Percentiles rank a stretch among this genome's conserved stretches.
These are phyloP conservation scores for Botryotinia globosa DNA, from an alignment of 2,329 filamentous ascomycete genomes.

Conservation along the genomic window DNA sequence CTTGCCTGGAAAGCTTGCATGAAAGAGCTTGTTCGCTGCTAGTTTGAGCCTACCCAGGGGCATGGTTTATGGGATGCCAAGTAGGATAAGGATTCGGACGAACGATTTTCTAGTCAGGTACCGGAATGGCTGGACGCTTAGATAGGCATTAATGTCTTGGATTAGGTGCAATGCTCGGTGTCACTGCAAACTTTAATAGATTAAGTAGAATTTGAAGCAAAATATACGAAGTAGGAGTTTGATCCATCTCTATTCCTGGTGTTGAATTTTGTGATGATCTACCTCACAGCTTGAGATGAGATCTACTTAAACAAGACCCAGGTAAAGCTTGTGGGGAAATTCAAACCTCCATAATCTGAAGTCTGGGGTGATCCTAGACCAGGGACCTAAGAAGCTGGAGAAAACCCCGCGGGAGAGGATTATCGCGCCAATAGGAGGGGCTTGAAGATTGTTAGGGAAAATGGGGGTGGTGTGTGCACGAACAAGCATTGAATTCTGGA, in stretches of 20 bases:
- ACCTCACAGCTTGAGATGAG: background rate
- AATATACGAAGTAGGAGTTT: no score
- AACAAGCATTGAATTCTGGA: background rate
- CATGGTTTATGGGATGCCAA: background rate
- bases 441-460: background rate
- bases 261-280: background rate
- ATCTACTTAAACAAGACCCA: background rate
- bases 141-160: background rate
- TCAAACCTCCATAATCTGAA: background rate
- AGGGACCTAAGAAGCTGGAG: background rate
- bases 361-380: background rate
- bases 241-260: background rate
- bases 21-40: background rate
- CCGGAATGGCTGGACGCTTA: background rate
- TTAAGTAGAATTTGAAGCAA: background rate
- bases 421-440: conserved; percentile 25
- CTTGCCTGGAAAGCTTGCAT: background rate
- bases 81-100: background rate
- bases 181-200: background rate
- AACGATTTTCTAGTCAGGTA: background rate
- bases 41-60: background rate
- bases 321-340: background rate
- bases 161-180: background rate
- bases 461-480: background rate
- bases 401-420: background rate